Percentiles rank a stretch among this genome's conserved stretches.
phyloP scores from a whole-genome alignment of 768 basidiomycete species.

The Dioszegia crocea region DNA sequence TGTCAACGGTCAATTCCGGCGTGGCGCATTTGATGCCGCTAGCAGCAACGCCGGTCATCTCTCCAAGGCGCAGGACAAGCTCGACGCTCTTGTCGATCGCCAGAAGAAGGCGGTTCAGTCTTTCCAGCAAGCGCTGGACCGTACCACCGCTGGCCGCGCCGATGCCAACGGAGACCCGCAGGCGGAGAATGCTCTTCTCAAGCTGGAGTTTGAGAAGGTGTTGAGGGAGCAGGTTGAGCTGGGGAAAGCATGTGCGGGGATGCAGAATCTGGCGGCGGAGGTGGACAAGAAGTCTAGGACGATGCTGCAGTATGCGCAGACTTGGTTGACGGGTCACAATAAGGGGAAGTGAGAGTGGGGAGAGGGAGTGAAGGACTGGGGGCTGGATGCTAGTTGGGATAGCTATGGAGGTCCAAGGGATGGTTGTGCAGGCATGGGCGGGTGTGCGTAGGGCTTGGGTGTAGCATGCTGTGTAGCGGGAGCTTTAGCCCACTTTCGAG shows the following conservation, averaged over 20 bases:
- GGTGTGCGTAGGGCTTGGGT: too few species aligned
- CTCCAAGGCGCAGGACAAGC: too few species aligned
- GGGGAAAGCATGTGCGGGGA: neutral
- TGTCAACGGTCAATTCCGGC: neutral
- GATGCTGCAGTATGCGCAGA: neutral
- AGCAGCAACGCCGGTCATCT: too few species aligned
- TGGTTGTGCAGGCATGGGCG: too few species aligned
- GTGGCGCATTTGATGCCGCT: too few species aligned
- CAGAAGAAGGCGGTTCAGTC: too few species aligned
- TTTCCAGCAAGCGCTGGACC: too few species aligned
- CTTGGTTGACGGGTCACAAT: neutral
- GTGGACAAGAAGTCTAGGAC: neutral
- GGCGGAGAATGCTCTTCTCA: neutral
- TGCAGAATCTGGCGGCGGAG: neutral
- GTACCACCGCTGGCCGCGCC: neutral
- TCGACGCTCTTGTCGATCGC: too few species aligned
- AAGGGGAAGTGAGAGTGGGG: neutral
- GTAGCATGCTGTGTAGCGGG: too few species aligned
- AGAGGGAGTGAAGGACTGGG: neutral
- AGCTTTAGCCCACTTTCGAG: too few species aligned
- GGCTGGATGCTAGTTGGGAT: too few species aligned
- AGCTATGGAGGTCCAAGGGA: neutral
- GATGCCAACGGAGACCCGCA: neutral
- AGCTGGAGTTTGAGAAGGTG: neutral
- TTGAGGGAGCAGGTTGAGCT: neutral